Evolutionary conservation across 345 rosid species (phyloP).

Genomic region (Eutrema heterophyllum): DNA sequence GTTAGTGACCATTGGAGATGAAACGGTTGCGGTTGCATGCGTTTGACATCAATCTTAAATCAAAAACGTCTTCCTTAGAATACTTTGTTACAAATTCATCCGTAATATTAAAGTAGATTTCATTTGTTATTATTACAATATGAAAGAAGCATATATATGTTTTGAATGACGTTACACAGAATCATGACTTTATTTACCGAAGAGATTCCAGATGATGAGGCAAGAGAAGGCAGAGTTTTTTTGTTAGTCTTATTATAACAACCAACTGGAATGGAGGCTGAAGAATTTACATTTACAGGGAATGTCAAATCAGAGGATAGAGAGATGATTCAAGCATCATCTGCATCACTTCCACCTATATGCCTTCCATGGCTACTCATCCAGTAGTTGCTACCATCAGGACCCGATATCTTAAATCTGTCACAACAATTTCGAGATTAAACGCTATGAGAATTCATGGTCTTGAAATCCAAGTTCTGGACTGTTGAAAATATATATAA

Average conservation of each 20-base stretch:
- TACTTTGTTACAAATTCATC: background rate
- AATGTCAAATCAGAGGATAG: background rate
- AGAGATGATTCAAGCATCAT: constrained; percentile 53
- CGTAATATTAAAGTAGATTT: background rate
- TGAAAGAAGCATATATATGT: constrained; percentile 2
- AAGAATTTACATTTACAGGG: constrained; percentile 22
- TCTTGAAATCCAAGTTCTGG: background rate
- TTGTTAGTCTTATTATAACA: constrained; percentile 2
- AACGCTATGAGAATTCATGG: background rate
- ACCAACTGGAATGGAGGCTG: background rate
- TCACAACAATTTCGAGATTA: background rate
- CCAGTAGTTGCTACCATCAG: constrained; percentile 88
- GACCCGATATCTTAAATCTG: constrained; percentile 90
- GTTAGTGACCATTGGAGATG: background rate
- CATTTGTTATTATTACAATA: background rate
- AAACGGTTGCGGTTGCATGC: background rate
- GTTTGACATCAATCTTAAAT: background rate
- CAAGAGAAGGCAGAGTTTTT: background rate
- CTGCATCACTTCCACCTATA: constrained; percentile 85
- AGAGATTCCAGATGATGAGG: background rate
- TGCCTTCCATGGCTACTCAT: constrained; percentile 60
- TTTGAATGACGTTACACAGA: background rate
- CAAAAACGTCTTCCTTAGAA: background rate
- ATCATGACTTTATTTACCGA: constrained; percentile 19
- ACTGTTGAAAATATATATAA: constrained; percentile 21